phyloP scores from a whole-genome alignment of 441 rosid species.

The Metrosideros polymorpha region DNA sequence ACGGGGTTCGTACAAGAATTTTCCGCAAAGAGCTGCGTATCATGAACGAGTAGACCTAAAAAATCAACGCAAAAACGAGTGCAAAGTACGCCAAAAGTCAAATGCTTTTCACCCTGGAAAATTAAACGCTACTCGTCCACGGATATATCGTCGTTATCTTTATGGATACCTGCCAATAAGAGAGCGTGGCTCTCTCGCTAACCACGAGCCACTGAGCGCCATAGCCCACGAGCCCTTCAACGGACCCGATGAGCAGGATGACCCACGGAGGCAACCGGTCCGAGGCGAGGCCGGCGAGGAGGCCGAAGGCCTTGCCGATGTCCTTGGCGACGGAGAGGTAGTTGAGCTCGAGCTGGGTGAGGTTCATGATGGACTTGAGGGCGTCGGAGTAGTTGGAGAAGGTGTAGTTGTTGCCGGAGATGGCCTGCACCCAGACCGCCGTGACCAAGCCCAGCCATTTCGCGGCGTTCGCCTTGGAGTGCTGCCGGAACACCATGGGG shows the following conservation, averaged over 20 bases:
- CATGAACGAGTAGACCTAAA: neutral
- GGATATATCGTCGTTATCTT: neutral
- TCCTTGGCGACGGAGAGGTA: slow-evolving; percentile 72
- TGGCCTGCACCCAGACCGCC: slow-evolving; percentile 9
- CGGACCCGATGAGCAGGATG: slow-evolving; percentile 58
- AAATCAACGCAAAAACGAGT: neutral
- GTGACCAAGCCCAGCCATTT: slow-evolving; percentile 11
- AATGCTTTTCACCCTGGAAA: neutral
- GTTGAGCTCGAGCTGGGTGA: slow-evolving; percentile 70
- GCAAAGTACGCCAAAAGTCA: neutral
- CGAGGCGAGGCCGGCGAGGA: slow-evolving; percentile 79
- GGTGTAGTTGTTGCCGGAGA: slow-evolving; percentile 11
- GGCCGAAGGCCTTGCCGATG: slow-evolving; percentile 81
- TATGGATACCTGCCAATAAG: slow-evolving; percentile 77
- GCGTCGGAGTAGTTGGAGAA: slow-evolving; percentile 21
- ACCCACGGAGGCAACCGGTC: slow-evolving; percentile 51
- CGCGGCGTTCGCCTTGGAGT: neutral
- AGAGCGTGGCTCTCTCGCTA: slow-evolving; percentile 36
- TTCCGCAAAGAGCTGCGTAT: neutral
- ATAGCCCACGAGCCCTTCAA: slow-evolving; percentile 70
- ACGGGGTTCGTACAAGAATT: neutral
- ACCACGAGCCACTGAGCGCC: slow-evolving; percentile 87
- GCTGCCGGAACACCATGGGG: neutral
- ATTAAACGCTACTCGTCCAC: neutral
- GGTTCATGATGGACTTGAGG: slow-evolving; percentile 62